Percentiles rank a stretch among this genome's conserved stretches.
phyloP scores from a whole-genome alignment of 768 basidiomycete genomes.

The Dacryopinax primogenitus region DNA sequence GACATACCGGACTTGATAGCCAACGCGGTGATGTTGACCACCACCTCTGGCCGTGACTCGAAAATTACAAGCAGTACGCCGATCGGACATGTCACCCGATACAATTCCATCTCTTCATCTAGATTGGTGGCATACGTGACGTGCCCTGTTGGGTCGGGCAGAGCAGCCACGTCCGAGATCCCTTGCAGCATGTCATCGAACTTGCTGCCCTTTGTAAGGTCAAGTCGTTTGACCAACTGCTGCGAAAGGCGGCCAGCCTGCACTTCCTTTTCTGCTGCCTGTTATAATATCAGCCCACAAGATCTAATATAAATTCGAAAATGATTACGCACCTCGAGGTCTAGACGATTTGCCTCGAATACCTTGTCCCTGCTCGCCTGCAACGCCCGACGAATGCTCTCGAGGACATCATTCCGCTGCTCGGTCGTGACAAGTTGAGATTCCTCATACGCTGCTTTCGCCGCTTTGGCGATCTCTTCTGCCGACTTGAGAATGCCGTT shows the following conservation, averaged over 20 bases:
- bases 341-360: conserved; percentile 64
- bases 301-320: neutral
- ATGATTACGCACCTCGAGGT: conserved; percentile 54
- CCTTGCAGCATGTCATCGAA: conserved; percentile 93
- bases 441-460: conserved; percentile 71
- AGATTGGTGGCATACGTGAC: conserved; percentile 83
- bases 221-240: conserved; percentile 74
- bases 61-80: conserved; percentile 95
- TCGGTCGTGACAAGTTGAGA: conserved; percentile 65
- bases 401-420: conserved; percentile 59
- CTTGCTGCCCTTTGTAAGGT: conserved; percentile 66
- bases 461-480: conserved; percentile 56
- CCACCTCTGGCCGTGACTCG: conserved; percentile 93
- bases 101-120: conserved; percentile 75
- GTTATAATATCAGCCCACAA: neutral
- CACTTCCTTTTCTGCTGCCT: conserved; percentile 70
- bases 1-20: conserved; percentile 87
- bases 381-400: conserved; percentile 55
- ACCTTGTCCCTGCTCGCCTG: conserved; percentile 52
- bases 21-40: conserved; percentile 89
- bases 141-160: conserved; percentile 76
- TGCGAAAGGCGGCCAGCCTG: conserved; percentile 71
- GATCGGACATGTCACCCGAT: conserved; percentile 90
- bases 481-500: conserved; percentile 18
- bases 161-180: conserved; percentile 66